These are phyloP conservation scores for Vicia sativa DNA, from an alignment of 306 rosid species.

Conservation along the genomic window DNA sequence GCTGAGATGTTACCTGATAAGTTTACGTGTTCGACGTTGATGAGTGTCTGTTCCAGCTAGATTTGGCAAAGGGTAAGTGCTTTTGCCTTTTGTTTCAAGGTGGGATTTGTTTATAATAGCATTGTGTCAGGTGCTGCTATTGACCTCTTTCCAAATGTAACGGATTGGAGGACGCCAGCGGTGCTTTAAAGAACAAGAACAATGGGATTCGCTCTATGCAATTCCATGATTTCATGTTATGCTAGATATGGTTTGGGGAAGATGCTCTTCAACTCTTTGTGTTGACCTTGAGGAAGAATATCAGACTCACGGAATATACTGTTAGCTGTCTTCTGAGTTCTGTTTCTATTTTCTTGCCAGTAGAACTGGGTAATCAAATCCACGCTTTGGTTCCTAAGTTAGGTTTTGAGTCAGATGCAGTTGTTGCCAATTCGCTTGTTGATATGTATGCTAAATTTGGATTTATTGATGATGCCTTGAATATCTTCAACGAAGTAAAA, in stretches of 20 bases:
- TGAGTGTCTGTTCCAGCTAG: conserved; percentile 62
- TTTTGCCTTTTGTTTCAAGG: conserved; percentile 60
- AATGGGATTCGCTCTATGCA: conserved; percentile 63
- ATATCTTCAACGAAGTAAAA: too few species aligned
- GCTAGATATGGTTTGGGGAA: too few species aligned
- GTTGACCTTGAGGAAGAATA: too few species aligned
- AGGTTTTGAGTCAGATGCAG: conserved; percentile 67
- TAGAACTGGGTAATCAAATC: conserved; percentile 63
- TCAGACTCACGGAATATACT: too few species aligned
- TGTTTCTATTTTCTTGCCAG: too few species aligned
- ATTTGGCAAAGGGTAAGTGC: conserved; percentile 80
- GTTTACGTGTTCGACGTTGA: conserved; percentile 66
- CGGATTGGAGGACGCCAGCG: conserved; percentile 68
- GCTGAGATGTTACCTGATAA: conserved; percentile 57
- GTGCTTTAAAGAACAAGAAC: conserved; percentile 59
- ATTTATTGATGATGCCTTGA: conserved; percentile 49
- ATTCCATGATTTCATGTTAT: conserved; percentile 88
- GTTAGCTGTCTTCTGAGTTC: too few species aligned
- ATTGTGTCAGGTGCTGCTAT: conserved; percentile 76
- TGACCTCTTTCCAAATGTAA: conserved; percentile 87
- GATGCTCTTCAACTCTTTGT: too few species aligned
- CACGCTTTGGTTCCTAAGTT: conserved; percentile 70
- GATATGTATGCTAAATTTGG: conserved; percentile 76
- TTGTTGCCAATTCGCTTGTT: conserved; percentile 71
- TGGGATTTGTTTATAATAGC: conserved; percentile 74